Evolutionary conservation across 2,329 filamentous ascomycete genomes (phyloP).

Genomic region (Fusarium pseudograminearum): DNA sequence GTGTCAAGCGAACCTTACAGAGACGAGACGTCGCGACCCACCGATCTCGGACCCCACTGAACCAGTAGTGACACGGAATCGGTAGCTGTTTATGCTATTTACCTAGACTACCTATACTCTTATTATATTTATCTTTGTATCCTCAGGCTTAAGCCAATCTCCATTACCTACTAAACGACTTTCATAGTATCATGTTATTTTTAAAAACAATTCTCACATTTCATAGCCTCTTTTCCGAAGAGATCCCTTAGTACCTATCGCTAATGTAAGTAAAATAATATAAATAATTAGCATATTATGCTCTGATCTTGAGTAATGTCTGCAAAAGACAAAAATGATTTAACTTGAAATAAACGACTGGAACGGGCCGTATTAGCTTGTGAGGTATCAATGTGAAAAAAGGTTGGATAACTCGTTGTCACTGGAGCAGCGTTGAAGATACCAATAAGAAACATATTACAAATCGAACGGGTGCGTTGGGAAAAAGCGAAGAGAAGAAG

Average conservation of each 20-base stretch:
- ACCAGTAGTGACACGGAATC: not conserved
- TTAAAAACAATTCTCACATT: not conserved
- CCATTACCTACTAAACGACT: not conserved
- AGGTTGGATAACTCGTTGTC: not conserved
- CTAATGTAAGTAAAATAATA: no score
- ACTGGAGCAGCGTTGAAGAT: not conserved
- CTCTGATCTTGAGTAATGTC: not conserved
- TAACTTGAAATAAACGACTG: not conserved
- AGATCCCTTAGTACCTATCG: no score
- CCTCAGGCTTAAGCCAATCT: no score
- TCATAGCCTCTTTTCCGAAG: not conserved
- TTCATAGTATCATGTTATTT: not conserved
- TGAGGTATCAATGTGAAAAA: not conserved
- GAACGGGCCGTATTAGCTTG: not conserved
- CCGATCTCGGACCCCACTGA: conserved; percentile 25
- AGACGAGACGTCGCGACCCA: conserved; percentile 12
- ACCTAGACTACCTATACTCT: no score
- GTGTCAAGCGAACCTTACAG: conserved; percentile 2
- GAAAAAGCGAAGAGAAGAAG: not conserved
- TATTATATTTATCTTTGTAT: no score
- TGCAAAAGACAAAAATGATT: not conserved
- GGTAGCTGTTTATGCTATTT: no score
- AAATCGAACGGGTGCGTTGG: not conserved
- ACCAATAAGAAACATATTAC: not conserved
- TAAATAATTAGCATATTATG: not conserved